Evolutionary conservation across 106 monocot species (phyloP).

Genomic region (Phalaenopsis aphrodite): DNA sequence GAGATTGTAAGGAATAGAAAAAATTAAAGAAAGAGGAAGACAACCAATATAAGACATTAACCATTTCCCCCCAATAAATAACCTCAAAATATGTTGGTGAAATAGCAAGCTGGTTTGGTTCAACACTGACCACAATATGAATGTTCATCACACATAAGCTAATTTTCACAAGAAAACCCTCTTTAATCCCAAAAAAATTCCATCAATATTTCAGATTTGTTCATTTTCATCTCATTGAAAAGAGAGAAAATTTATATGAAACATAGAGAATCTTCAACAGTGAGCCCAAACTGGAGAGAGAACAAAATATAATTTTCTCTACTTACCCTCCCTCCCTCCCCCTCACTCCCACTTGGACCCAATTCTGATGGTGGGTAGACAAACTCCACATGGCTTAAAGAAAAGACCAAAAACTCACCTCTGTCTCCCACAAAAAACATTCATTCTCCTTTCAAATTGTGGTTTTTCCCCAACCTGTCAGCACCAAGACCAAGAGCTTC

Average conservation of each 20-base stretch:
- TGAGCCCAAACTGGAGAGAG: neutral
- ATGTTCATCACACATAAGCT: too few relatives aligned
- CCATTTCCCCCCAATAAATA: too few relatives aligned
- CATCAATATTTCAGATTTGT: neutral
- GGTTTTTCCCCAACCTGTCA: neutral
- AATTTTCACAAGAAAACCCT: neutral
- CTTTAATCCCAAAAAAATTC: neutral
- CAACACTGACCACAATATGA: too few relatives aligned
- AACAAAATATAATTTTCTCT: neutral
- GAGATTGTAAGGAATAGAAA: too few relatives aligned
- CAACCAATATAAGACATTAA: too few relatives aligned
- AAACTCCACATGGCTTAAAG: slow-evolving; percentile 9
- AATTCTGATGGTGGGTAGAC: neutral
- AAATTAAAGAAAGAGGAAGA: too few relatives aligned
- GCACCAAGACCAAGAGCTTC: neutral
- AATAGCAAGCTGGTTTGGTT: too few relatives aligned
- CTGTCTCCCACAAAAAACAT: slow-evolving; percentile 6
- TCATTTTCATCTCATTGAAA: neutral
- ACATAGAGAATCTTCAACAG: neutral
- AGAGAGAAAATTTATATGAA: neutral
- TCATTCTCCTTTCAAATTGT: neutral
- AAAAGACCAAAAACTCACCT: neutral
- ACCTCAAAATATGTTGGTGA: too few relatives aligned
- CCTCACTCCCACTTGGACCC: neutral
- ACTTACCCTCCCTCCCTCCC: neutral